Evolutionary conservation across 2,329 filamentous ascomycete genomes (phyloP), one percentile per base, ranked within the genome.

Genomic region (Aspergillus sp.): DNA sequence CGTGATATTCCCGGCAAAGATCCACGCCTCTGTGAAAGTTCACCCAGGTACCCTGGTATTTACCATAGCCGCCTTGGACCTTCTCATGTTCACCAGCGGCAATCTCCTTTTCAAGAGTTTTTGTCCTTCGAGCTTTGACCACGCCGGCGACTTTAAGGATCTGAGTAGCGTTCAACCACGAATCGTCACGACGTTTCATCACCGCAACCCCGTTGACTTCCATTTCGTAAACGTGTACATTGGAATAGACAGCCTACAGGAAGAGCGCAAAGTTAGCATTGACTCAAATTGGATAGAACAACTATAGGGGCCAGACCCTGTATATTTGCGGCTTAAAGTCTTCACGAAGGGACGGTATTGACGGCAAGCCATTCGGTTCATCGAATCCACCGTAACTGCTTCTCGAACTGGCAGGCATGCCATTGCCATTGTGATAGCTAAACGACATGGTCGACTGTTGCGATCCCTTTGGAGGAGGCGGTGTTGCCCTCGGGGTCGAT

Each of bases 1-100:
- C 74, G 49, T 80, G 79, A 60, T 84, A 84, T 62, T 83, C 80
- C 38, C 86, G 83, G 68, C 93, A 97, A 59, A 98, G 91, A 63
- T 96, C 89, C 41, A 94, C 79, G 1, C 91, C 93, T 52, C 91
- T 83, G 44, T 91, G 86, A 63, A 95, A 97, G 62, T 86, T 88
- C 63, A 98, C 95, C 93, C 93, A 98, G 2, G 93, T 98, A 47
- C 93, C 93, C 74, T 98, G 93, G 63, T 98, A 98, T 74, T 97
- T 97, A 55, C 93, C 93, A 63, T 98, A 98, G 4, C 93, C 93
- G 30, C 93, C 93, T 67, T 98, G 93, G 2, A 98, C 91, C 70
- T 98, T 98, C 68, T 98, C 93, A 68, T 98, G 91, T 64, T 95
- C 88, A 61, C 93, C 93, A 0, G 87, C 93, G 54, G 95, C 82